Percentiles rank a stretch among this genome's conserved stretches.
phyloP scores from a whole-genome alignment of 768 basidiomycete species.

The Hericium erinaceus region DNA sequence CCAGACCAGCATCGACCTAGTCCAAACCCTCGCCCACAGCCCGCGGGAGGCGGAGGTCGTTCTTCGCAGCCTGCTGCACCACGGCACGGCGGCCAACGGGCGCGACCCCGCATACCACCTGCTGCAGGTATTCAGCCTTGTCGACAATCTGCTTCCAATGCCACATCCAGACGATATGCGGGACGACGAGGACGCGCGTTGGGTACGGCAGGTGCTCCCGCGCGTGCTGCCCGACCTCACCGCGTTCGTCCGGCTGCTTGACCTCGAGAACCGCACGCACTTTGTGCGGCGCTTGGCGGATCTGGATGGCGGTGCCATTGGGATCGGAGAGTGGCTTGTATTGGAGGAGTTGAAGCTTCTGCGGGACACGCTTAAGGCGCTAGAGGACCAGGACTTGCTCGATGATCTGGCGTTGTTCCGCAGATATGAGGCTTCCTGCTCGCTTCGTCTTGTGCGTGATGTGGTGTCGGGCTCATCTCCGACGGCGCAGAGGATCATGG shows the following conservation, averaged over 20 bases:
- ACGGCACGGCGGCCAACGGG: slow-evolving; percentile 27
- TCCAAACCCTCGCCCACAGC: slow-evolving; percentile 33
- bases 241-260: slow-evolving; percentile 47
- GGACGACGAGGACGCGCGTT: slow-evolving; percentile 22
- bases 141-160: slow-evolving; percentile 48
- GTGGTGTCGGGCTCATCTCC: slow-evolving; percentile 32
- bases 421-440: slow-evolving; percentile 40
- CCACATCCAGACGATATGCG: slow-evolving; percentile 20
- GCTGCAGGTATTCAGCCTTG: slow-evolving; percentile 43
- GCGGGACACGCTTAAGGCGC: slow-evolving; percentile 26
- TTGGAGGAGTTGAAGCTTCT: slow-evolving; percentile 53
- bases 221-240: slow-evolving; percentile 44
- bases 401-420: slow-evolving; percentile 30
- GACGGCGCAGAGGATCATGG: slow-evolving; percentile 34
- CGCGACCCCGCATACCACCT: slow-evolving; percentile 52
- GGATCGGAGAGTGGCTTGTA: slow-evolving; percentile 63
- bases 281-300: slow-evolving; percentile 45
- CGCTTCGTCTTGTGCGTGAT: slow-evolving; percentile 40
- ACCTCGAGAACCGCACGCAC: slow-evolving; percentile 37
- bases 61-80: slow-evolving; percentile 47
- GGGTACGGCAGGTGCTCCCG: slow-evolving; percentile 49
- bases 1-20: slow-evolving; percentile 41
- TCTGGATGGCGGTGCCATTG: slow-evolving; percentile 47
- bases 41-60: slow-evolving; percentile 37
- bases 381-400: slow-evolving; percentile 22